Evolutionary conservation across 1,139 yeast species (phyloP), one percentile per base, ranked within the genome.

Genomic region (Hansenula sp.): DNA sequence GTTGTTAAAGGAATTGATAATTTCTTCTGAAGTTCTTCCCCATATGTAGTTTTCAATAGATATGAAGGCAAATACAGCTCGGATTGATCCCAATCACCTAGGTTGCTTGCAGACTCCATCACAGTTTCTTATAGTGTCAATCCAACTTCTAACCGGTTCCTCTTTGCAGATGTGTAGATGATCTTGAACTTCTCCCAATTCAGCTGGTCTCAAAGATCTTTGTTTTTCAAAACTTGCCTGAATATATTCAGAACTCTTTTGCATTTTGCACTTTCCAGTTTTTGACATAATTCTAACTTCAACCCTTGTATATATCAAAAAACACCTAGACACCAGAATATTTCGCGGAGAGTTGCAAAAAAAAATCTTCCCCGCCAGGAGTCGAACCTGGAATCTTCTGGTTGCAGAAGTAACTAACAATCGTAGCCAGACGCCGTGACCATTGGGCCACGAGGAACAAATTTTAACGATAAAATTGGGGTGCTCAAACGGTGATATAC

Each of bases 311-410:
- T 19, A 4, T 25, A 8, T 11, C 8, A n/a, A 35, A n/a, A n/a
- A 25, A 13, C 25, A 15, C 24, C 29, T 11, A 10, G 25, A 18
- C 29, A 29, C 30, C 21, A 15, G 19, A 19, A 35, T 21, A 17
- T 2, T 21, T 12, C 25, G 25, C 25, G 25, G 9, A 9, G 8
- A 6, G 9, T 5, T 32, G 21, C 29, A 21, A 70, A 72, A 70
- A 62, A 57, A 48, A 66, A 72, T 74, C 88, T 81, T 82, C 89
- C 88, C 86, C 89, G 82, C 87, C 87, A 82, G 89, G 89, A 82
- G 82, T 82, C 86, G 89, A 82, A 82, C 88, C 89, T 82, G 87
- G 87, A 82, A 81, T 81, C 88, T 81, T 80, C 86, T 81, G 87
- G 87, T 81, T 79, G 74, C 80, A 67, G 76, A 71, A 71, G 76